Conservation (phyloP, 208 protist genomes). For the Trypanosoma brucei region DNA sequence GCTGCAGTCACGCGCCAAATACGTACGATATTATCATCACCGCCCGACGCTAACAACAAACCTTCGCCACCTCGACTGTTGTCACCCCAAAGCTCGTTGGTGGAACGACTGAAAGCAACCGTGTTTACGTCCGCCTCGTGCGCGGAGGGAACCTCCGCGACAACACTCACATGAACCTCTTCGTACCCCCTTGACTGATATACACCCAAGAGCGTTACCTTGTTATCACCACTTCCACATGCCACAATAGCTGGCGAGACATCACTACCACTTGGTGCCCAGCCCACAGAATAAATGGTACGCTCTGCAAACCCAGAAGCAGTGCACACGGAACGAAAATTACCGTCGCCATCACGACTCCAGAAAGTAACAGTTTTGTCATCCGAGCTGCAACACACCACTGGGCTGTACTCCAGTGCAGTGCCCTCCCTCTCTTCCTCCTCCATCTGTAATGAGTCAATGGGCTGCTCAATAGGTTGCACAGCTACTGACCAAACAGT, state of each 20-base stretch:
- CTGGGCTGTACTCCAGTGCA: slow-evolving; percentile 27
- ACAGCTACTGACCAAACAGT: slow-evolving; percentile 87
- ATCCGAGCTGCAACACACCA: slow-evolving; percentile 76
- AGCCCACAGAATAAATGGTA: slow-evolving; percentile 69
- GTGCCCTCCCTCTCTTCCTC: slow-evolving; percentile 18
- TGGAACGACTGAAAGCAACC: slow-evolving; percentile 47
- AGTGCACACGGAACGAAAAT: slow-evolving; percentile 34
- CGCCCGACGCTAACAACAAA: slow-evolving; percentile 58
- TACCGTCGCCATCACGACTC: slow-evolving; percentile 32
- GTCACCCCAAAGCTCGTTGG: slow-evolving; percentile 1
- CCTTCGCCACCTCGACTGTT: slow-evolving; percentile 11
- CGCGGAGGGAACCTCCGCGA: slow-evolving; percentile 39
- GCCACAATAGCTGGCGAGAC: slow-evolving; percentile 39
- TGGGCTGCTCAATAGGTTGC: slow-evolving; percentile 48
- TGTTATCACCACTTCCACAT: slow-evolving; percentile 81
- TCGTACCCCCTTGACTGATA: slow-evolving; percentile 23
- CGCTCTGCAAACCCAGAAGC: slow-evolving; percentile 53
- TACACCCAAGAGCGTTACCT: slow-evolving; percentile 62
- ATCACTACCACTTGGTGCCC: slow-evolving; percentile 37
- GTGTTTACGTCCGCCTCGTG: slow-evolving; percentile 81
- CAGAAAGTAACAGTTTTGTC: slow-evolving; percentile 70
- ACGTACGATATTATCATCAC: slow-evolving; percentile 68
- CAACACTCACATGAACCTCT: slow-evolving; percentile 22
- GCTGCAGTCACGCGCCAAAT: slow-evolving; percentile 52
- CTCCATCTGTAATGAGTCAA: slow-evolving; percentile 20